Evolutionary conservation across 331 rosid genomes (phyloP), one percentile per base, ranked within the genome.

Genomic region (Erythrophleum ivorense): DNA sequence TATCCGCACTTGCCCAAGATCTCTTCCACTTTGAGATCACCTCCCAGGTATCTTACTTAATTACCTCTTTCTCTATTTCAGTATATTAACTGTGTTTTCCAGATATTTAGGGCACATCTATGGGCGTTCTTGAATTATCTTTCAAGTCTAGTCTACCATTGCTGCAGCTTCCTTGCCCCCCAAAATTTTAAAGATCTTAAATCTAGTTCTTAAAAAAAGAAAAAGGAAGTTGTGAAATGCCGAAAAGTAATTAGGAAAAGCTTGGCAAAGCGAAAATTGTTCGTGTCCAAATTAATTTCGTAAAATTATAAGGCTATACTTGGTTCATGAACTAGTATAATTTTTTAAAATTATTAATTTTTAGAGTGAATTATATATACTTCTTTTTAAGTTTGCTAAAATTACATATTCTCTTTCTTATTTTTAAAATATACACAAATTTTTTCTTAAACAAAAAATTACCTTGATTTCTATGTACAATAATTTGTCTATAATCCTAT

Each of bases 1-100:
- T 93, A 77, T 90, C 96, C 0, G 97, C 98, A 77, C 94, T 96
- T 3, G 89, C 93, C 55, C 94, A 78, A 6, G 99, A 94, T 84
- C 83, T 94, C 88, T 88, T 86, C 68, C 87, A 96, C 82, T 96
- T 93, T 58, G 94, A 92, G 60, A 92, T 74, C 86, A 94, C 91
- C 77, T 89, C 97, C 24, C 92, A 96, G 98, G 99, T 95, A 45
- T 36, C 72, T 64, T 18, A 0, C 16, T 69, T 67, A n/a, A 18
- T 46, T 46, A 6, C 38, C 10, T 19, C 18, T 6, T 11, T 12
- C 74, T 43, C 19, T 14, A 0, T 41, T 67, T n/a, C 50, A 41
- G 33, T 8, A 8, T 16, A 18, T 16, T 2, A 18, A 2, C 14
- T 48, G 2, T 66, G 46, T 52, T 58, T 79, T 52, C 71, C 43